These are phyloP conservation scores for Globisporangium cederbergense DNA, from an alignment of 352 stramenopile species.

Conservation along the genomic window DNA sequence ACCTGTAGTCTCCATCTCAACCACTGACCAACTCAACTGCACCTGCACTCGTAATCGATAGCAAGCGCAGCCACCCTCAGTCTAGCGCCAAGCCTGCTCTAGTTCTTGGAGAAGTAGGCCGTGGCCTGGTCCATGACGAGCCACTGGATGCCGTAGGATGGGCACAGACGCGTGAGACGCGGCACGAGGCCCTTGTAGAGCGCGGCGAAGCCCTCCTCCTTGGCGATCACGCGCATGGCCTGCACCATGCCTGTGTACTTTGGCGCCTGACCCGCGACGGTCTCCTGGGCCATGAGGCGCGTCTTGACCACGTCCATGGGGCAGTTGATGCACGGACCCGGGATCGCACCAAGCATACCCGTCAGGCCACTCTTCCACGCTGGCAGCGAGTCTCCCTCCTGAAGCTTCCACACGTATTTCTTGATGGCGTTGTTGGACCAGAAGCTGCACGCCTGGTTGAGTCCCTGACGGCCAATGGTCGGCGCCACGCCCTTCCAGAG, in stretches of 20 bases:
- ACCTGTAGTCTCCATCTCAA: too few relatives aligned
- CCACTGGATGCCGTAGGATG: constrained; percentile 87
- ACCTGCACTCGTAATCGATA: background rate
- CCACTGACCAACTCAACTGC: background rate
- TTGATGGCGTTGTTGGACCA: constrained; percentile 95
- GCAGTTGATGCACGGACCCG: constrained; percentile 87
- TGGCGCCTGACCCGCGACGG: constrained; percentile 69
- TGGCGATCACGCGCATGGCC: constrained; percentile 88
- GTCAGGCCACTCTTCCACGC: constrained; percentile 95
- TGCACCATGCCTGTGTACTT: constrained; percentile 96
- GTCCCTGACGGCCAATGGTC: constrained; percentile 96
- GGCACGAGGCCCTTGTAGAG: constrained; percentile 98
- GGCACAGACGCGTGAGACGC: constrained; percentile 88
- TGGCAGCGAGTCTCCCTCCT: constrained; percentile 86
- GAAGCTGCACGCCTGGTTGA: constrained; percentile 98
- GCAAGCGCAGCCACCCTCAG: background rate
- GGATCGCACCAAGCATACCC: constrained; percentile 87
- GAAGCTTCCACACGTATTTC: constrained; percentile 79
- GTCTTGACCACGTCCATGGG: constrained; percentile 98
- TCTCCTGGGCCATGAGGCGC: constrained; percentile 90
- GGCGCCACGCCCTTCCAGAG: constrained; percentile 96
- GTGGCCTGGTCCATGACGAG: constrained; percentile 85
- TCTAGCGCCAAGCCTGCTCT: background rate
- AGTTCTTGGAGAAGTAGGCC: constrained; percentile 60
- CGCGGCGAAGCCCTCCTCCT: constrained; percentile 92